Evolutionary conservation across 345 rosid genomes (phyloP).

Genomic region (Angophora floribunda): DNA sequence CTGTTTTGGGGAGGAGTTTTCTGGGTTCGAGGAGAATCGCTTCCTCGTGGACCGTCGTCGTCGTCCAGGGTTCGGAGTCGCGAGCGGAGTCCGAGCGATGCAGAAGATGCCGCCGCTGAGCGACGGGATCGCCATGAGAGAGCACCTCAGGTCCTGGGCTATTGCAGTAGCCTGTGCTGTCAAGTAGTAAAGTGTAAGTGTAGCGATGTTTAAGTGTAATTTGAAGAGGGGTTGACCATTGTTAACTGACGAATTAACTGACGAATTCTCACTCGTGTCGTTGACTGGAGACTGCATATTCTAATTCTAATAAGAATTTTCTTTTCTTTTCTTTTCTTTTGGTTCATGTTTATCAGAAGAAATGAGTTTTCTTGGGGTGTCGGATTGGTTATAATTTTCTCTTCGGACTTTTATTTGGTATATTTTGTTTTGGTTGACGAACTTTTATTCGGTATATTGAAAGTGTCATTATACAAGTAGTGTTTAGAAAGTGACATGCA

Average conservation of each 20-base stretch:
- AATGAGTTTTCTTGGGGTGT: fast-evolving
- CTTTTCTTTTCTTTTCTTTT: fast-evolving
- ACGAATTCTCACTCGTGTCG: not conserved
- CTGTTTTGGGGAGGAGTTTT: not conserved
- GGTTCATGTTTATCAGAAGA: not conserved
- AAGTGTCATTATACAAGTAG: not conserved
- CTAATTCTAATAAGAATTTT: not conserved
- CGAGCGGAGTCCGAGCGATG: not conserved
- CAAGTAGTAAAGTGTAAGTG: not conserved
- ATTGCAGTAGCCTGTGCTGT: slow-evolving; percentile 44
- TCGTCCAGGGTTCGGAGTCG: not conserved
- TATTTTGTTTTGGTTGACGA: not conserved
- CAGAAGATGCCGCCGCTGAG: slow-evolving; percentile 34
- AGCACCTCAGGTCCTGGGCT: slow-evolving; percentile 57
- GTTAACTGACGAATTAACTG: not conserved
- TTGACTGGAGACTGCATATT: not conserved
- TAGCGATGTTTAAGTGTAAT: not conserved
- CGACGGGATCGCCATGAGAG: slow-evolving; percentile 52
- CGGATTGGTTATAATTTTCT: fast-evolving
- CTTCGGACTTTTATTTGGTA: not conserved
- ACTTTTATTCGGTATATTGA: no score
- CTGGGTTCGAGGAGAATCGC: not conserved
- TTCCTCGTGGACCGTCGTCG: not conserved
- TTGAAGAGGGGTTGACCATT: not conserved
- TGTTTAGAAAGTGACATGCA: not conserved